Evolutionary conservation across 768 basidiomycete species (phyloP), one percentile per base, ranked within the genome.

Genomic region (Lactarius sp.): DNA sequence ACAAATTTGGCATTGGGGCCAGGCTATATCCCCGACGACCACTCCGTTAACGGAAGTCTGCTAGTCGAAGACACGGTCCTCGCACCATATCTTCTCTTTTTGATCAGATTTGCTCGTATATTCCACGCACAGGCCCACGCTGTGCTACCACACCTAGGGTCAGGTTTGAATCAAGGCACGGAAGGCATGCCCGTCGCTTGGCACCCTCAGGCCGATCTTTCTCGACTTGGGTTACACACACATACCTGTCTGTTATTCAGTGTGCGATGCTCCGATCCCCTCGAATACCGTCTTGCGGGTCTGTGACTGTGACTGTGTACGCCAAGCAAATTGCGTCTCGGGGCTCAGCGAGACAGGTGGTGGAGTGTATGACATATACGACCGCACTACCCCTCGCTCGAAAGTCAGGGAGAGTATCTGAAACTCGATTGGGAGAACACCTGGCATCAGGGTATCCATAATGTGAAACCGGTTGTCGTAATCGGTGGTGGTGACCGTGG

Each of bases 81-180:
- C 50, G 18, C 36, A 16, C 34, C 12, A 3, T 14, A 44, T 41
- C 10, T 27, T 22, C 3, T 13, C 20, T 39, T 13, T n/a, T 37
- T 49, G 20, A 37, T 37, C 1, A 37, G 36, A 36, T 18, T 22
- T 54, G 33, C 16, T 56, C 53, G 14, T 54, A n/a, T 39, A 59
- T 50, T 46, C 50, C 16, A 16, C 41, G 27, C 22, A 47, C n/a
- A 67, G 60, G 84, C 84, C 9, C 84, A 85, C 67, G 82, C 74
- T 0, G 85, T 85, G 84, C 67, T 78, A 39, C 83, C 85, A 0
- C 83, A 85, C 70, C 72, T 85, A 10, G 83, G 83, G 2, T 78
- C 83, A 0, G 84, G 84, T 1, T 82, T 81, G 8, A 81, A 84
- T 8, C 84, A 85, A 72, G 84, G 82, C 2, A 76, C 85, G 34